These are phyloP conservation scores for Fusarium denticulatum DNA, from an alignment of 2,329 filamentous ascomycete species.

Conservation along the genomic window DNA sequence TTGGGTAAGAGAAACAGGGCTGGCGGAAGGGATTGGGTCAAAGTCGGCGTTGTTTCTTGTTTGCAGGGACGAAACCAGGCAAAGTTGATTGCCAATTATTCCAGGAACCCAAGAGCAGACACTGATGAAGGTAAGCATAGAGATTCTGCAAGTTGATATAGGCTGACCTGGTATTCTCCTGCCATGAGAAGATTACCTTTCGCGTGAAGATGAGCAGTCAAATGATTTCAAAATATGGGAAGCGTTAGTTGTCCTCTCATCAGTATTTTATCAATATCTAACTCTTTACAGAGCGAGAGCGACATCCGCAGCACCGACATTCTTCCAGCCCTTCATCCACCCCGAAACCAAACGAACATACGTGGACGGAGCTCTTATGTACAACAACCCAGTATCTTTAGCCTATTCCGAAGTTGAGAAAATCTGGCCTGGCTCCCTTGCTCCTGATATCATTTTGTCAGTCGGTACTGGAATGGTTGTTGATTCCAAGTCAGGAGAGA, in stretches of 20 bases:
- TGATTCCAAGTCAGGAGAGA: neutral
- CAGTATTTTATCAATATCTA: fast-evolving
- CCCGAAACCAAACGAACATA: neutral
- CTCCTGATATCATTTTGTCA: slow-evolving; percentile 13
- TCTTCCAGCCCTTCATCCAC: slow-evolving; percentile 11
- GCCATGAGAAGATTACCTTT: slow-evolving; percentile 1
- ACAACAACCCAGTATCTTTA: slow-evolving; percentile 12
- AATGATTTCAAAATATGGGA: slow-evolving; percentile 18
- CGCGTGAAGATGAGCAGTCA: neutral
- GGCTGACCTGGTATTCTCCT: neutral
- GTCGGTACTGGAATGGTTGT: slow-evolving; percentile 1
- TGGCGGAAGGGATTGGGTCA: neutral
- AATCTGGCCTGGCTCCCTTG: slow-evolving; percentile 2
- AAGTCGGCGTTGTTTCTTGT: slow-evolving; percentile 21
- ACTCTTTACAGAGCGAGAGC: slow-evolving; percentile 12
- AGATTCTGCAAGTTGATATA: fast-evolving
- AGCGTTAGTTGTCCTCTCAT: neutral
- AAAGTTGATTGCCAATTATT: slow-evolving; percentile 19
- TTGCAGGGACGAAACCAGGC: neutral
- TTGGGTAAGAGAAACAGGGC: neutral
- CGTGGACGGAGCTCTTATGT: neutral
- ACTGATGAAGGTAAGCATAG: neutral
- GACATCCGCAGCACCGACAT: slow-evolving; percentile 9
- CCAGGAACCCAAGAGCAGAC: neutral
- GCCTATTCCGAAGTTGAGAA: neutral